These are phyloP conservation scores for Gracilaria gracilis DNA, from an alignment of 23 red algal genomes.

Conservation along the genomic window DNA sequence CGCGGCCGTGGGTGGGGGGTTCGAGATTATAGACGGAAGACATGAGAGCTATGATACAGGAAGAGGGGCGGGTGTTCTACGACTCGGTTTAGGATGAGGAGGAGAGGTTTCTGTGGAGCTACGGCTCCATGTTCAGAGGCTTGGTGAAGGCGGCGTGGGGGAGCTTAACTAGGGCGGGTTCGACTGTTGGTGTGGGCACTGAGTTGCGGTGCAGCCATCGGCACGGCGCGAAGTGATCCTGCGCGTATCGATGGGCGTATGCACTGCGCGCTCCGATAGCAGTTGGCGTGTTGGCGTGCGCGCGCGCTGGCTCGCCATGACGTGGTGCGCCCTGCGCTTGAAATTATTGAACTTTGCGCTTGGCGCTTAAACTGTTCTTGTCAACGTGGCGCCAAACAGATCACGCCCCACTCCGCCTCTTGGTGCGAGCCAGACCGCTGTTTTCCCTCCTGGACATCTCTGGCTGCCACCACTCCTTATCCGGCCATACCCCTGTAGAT, in stretches of 20 bases:
- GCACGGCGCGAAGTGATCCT: neutral
- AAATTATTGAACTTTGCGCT: neutral
- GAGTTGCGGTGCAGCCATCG: constrained; percentile 9
- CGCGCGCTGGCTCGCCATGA: constrained; percentile 8
- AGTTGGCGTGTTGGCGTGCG: neutral
- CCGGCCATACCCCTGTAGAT: neutral
- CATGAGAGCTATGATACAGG: constrained; percentile 31
- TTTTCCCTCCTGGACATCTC: no score
- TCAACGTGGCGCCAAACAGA: no score
- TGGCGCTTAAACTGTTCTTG: neutral
- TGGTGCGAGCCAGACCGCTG: no score
- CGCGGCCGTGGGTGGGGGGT: constrained; percentile 57
- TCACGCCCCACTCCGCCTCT: no score
- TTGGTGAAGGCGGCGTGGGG: neutral
- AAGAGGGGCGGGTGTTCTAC: constrained; percentile 56
- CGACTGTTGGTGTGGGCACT: neutral
- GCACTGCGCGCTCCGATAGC: constrained; percentile 16
- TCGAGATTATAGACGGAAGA: constrained; percentile 60
- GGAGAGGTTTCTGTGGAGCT: constrained; percentile 16
- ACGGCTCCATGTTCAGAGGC: neutral
- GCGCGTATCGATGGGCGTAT: constrained; percentile 4
- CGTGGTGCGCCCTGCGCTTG: constrained; percentile 9
- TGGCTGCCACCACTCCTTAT: no score
- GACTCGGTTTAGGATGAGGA: constrained; percentile 36
- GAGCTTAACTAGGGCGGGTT: neutral